A percentile compares a stretch with the other conserved stretches of the same genome.
phyloP scores from a whole-genome alignment of 2,329 filamentous ascomycete species.

The Fusarium domesticum region DNA sequence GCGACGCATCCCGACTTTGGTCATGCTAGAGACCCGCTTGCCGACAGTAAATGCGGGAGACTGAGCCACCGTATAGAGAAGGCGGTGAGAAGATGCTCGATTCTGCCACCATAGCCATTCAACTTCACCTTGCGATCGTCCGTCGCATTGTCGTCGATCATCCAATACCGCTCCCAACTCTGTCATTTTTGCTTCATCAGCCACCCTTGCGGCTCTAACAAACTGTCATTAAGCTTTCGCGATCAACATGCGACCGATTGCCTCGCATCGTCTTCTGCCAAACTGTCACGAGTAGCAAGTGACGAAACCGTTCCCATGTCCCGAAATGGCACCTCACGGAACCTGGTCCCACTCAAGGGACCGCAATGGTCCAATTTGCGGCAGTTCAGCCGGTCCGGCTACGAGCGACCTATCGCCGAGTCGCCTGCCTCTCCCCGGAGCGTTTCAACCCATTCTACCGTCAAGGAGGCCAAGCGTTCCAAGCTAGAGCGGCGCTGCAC shows the following conservation, averaged over 20 bases:
- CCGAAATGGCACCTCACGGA: conserved; percentile 28
- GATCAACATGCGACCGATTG: conserved; percentile 24
- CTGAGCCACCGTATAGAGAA: conserved; percentile 16
- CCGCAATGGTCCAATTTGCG: conserved; percentile 53
- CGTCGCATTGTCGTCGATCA: conserved; percentile 7
- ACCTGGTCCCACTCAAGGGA: conserved; percentile 40
- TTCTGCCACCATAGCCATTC: conserved; percentile 27
- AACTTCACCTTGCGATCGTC: conserved; percentile 19
- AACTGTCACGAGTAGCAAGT: conserved; percentile 20
- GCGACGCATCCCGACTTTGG: conserved; percentile 2
- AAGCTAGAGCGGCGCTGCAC: conserved; percentile 48
- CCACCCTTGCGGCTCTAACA: conserved; percentile 7
- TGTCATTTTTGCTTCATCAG: background rate
- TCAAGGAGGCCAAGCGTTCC: conserved; percentile 34
- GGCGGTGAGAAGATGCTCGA: conserved; percentile 25
- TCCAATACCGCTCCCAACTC: conserved; percentile 11
- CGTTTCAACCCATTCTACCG: conserved; percentile 49
- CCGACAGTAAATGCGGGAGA: background rate
- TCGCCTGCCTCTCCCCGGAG: conserved; percentile 47
- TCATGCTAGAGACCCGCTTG: background rate
- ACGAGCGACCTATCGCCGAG: conserved; percentile 42
- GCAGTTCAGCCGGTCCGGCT: conserved; percentile 48
- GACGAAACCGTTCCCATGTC: conserved; percentile 27
- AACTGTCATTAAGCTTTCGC: conserved; percentile 10
- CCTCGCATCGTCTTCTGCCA: conserved; percentile 14